A percentile compares a stretch with the other conserved stretches of the same genome.
Evolutionary conservation across 2,329 filamentous ascomycete genomes (phyloP).

Genomic region (Sporothrix curviconia): DNA sequence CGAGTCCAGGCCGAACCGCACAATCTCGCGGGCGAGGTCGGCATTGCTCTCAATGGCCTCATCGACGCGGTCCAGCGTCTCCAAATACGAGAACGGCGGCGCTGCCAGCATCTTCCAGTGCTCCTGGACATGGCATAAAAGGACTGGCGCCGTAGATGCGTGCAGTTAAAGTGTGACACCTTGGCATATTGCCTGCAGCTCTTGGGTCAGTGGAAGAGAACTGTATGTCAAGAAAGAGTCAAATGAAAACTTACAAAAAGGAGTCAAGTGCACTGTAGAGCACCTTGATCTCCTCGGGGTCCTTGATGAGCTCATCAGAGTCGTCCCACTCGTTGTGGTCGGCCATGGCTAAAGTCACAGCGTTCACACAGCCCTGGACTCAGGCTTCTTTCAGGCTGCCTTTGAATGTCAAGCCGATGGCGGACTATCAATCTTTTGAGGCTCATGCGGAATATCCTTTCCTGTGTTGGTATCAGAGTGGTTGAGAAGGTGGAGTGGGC

Average conservation of each 20-base stretch:
- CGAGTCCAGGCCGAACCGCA: conserved; percentile 59
- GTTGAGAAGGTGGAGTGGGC: no score
- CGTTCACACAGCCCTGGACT: no score
- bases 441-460: no score
- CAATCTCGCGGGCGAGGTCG: conserved; percentile 71
- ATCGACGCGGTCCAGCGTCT: conserved; percentile 72
- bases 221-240: not conserved
- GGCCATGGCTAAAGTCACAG: not conserved
- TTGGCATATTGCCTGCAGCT: conserved; percentile 71
- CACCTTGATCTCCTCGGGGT: conserved; percentile 74
- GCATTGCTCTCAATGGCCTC: conserved; percentile 86
- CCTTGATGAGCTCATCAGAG: conserved; percentile 28
- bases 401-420: no score
- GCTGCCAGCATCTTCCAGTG: conserved; percentile 79
- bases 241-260: conserved; percentile 62
- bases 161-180: conserved; percentile 81
- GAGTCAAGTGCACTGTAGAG: conserved; percentile 81
- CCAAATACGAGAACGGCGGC: conserved; percentile 75
- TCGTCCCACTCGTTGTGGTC: conserved; percentile 13
- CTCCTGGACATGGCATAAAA: conserved; percentile 84
- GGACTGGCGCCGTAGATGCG: conserved; percentile 80
- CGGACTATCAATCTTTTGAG: no score
- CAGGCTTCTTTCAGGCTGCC: no score
- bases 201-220: not conserved
- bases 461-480: no score